Evolutionary conservation across 768 basidiomycete species (phyloP), one percentile per base, ranked within the genome.

Genomic region (Mycena capillaripes): DNA sequence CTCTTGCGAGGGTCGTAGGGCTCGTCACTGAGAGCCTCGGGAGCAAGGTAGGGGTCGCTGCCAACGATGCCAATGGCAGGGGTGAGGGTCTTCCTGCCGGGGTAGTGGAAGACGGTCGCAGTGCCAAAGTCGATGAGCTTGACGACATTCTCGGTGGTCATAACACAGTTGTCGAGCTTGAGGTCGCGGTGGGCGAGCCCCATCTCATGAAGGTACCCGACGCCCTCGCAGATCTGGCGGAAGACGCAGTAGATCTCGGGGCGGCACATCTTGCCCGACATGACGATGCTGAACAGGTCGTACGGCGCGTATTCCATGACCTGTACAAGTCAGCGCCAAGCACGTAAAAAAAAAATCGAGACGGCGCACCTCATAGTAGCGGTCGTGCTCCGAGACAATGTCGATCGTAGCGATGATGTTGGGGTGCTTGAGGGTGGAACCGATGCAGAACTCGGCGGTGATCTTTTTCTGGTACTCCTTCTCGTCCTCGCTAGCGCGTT

Each of bases 391-490:
- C 70, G 92, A 94, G 66, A 99, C 96, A 82, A 99, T 99, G 81
- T 99, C 98, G 72, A 99, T 92, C 34, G 98, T 99, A 82, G 98
- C 92, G 81, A 99, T 99, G 81, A 99, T 96, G 78, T 99, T 99
- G 70, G 91, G 85, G 78, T 99, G 98, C 82, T 97, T 95, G 79
- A 99, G 86, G 53, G 95, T 94, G 27, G 93, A 94, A 69, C 98
- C 97, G 21, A 99, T 97, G 77, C 97, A 99, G 79, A 99, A 99
- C 82, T 99, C 98, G 30, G 97, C 97, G 1, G 97, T 98, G 68
- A 99, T 97, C 85, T 99, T 99, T 86, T 98, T 97, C 91, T 98
- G 96, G 81, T 99, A 99, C 85, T 99, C 98, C 83, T 95, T 94
- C 83, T 97, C 95, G 30, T 89, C 89, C 86, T 99, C 98, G 36